Evolutionary conservation across 345 rosid species (phyloP).

Genomic region (Euphorbia peplus): DNA sequence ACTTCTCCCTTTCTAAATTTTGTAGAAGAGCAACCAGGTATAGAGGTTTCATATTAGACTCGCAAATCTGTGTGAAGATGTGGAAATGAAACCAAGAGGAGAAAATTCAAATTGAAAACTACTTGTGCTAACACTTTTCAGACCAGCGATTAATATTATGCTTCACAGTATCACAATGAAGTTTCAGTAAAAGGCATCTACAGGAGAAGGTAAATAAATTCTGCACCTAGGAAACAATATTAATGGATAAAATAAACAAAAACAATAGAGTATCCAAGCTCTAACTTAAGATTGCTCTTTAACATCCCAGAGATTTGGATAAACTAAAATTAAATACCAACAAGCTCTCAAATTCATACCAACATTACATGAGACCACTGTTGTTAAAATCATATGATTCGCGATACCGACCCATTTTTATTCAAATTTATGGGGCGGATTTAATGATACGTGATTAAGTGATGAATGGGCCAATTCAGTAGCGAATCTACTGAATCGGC

Average conservation of each 20-base stretch:
- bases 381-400: no score
- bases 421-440: no score
- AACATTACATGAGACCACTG: neutral
- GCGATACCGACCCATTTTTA: no score
- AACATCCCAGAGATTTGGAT: neutral
- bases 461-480: no score
- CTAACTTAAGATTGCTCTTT: neutral
- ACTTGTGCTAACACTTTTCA: neutral
- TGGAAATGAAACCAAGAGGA: neutral
- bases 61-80: constrained; percentile 55
- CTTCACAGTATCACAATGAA: neutral
- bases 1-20: constrained; percentile 68
- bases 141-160: neutral
- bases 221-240: neutral
- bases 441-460: no score
- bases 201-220: neutral
- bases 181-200: neutral
- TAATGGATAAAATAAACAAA: neutral
- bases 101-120: neutral
- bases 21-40: constrained; percentile 75
- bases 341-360: neutral
- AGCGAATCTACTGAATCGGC: no score
- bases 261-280: neutral
- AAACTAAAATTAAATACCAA: neutral
- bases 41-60: constrained; percentile 68